Percentiles rank a stretch among this genome's conserved stretches.
Conservation (phyloP, 2,329 filamentous ascomycete species). For the Sclerotinia spermophila region DNA sequence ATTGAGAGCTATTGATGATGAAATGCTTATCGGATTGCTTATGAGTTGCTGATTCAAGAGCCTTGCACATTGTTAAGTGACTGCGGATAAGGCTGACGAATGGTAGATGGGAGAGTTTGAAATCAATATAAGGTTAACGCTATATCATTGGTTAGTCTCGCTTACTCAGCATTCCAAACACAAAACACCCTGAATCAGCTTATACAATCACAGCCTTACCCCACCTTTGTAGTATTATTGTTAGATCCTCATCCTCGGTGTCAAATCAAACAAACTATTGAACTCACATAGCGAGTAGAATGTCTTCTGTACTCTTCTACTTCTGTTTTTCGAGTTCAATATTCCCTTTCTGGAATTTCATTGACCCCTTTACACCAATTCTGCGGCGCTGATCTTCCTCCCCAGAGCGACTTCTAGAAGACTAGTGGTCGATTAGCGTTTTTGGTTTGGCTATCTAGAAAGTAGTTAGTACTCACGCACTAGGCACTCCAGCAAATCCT, state of each 20-base stretch:
- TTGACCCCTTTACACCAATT: neutral
- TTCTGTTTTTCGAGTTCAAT: neutral
- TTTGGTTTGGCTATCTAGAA: neutral
- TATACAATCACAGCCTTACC: neutral
- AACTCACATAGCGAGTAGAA: no score
- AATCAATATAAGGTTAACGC: no score
- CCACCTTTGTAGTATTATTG: neutral
- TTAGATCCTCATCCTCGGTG: no score
- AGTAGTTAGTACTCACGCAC: neutral
- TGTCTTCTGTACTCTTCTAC: neutral
- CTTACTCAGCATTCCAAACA: neutral
- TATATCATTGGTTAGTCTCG: neutral
- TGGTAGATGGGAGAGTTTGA: neutral
- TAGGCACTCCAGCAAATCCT: neutral
- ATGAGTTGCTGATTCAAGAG: slow-evolving; percentile 16
- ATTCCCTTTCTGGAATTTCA: neutral
- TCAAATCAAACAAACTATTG: no score
- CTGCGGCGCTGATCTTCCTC: neutral
- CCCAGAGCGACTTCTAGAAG: neutral
- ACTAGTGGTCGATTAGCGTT: neutral
- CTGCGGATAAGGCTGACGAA: neutral
- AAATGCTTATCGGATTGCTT: slow-evolving; percentile 19
- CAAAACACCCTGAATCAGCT: neutral
- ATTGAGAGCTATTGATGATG: slow-evolving; percentile 10
- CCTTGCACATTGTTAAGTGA: neutral